Conservation (phyloP, 441 rosid genomes). For the Hura crepitans region DNA sequence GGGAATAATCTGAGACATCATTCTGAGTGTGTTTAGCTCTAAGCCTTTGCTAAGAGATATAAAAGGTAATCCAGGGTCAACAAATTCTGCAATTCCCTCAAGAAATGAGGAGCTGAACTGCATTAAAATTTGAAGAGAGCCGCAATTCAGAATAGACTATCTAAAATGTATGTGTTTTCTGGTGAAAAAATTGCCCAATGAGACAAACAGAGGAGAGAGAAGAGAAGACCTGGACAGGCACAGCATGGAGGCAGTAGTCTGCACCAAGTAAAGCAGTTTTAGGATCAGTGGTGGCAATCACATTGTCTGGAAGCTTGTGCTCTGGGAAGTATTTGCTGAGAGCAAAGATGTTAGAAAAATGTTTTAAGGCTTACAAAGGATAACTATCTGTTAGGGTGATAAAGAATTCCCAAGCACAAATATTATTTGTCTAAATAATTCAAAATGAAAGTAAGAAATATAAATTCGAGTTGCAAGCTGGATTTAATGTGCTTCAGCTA, state of each 20-base stretch:
- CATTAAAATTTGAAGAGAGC: slow-evolving; percentile 21
- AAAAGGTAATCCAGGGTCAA: slow-evolving; percentile 84
- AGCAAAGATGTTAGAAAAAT: slow-evolving; percentile 18
- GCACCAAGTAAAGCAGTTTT: slow-evolving; percentile 69
- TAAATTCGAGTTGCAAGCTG: too few species aligned
- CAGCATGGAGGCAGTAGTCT: slow-evolving; percentile 84
- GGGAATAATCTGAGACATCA: slow-evolving; percentile 94
- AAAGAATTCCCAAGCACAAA: too few species aligned
- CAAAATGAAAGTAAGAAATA: too few species aligned
- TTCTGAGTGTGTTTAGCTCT: slow-evolving; percentile 81
- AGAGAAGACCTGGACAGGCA: slow-evolving; percentile 78
- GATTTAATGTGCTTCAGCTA: too few species aligned
- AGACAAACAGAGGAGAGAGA: slow-evolving; percentile 5
- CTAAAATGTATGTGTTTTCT: background rate
- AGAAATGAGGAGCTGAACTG: slow-evolving; percentile 88
- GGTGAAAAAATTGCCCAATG: slow-evolving; percentile 3
- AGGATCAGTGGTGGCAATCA: slow-evolving; percentile 73
- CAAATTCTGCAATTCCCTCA: slow-evolving; percentile 65
- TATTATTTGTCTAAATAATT: too few species aligned
- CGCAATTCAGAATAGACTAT: background rate
- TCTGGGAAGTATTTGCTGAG: slow-evolving; percentile 75
- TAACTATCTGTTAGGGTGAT: background rate
- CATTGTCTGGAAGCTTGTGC: slow-evolving; percentile 73
- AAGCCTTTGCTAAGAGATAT: slow-evolving; percentile 91
- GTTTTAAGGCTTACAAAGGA: background rate